Base-by-base conservation (phyloP, 2,329 filamentous ascomycete genomes). In the Pezizomycotina sp. region DNA sequence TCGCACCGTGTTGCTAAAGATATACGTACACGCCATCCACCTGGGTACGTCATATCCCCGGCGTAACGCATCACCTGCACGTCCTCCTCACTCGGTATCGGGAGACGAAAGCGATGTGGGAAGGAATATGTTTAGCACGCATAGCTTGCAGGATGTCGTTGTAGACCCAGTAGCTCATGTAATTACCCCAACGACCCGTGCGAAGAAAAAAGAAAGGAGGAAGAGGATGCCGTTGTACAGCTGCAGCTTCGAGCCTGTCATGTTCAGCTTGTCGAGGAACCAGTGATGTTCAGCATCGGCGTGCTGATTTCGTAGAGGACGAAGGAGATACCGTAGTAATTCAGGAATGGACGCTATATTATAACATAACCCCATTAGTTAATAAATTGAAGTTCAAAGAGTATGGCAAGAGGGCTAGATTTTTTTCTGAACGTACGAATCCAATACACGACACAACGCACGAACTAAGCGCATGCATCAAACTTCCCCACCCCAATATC, bases 231-330 rank as follows among this genome's bases (percentile, higher is more conserved):
- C 80, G 52, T 89, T 89, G 58, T 80, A 74, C 19, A 84, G 66
- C 60, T 89, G 80, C 15, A 70, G 58, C 35, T 63, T 65, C 15
- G 74, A 72, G 25, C 80, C 80, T 1, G 81, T 89, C 64, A 82
- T 72, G 52, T 71, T 67, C 42, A 86, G 62, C 62, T 89, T 89
- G 59, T 89, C 81, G 59, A 77, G 79, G 62, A 89, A 86, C n/a
- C n/a, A n/a, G n/a, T n/a, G 54, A 86, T 69, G 55, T 89, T 89
- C 39, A 89, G 66, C 57, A 86, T 84, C 6, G 79, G 79, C 4
- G 75, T 78, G 18, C 77, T 84, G 26, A 89, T 68, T 58, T 89
- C 80, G 69, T 82, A 89, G 40, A 89, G 73, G 52, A 89, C 80
- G 58, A 89, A 89, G 43, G 71, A 70, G 38, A 68, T 67, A 38